Conservation (phyloP, 768 basidiomycete genomes). For the Suillus paluster region DNA sequence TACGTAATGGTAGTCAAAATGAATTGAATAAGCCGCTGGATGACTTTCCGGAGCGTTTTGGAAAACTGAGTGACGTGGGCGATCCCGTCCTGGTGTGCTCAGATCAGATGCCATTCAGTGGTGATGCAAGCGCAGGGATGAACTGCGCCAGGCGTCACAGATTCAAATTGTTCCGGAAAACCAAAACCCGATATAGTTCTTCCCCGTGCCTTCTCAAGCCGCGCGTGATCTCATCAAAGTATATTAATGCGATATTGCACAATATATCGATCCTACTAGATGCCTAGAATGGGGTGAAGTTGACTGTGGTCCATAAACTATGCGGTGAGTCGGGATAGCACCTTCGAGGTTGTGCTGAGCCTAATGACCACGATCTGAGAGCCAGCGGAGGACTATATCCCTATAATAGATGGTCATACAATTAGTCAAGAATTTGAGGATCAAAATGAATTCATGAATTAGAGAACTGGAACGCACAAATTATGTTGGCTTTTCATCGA, state of each 20-base stretch:
- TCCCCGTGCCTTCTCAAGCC: neutral
- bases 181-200: neutral
- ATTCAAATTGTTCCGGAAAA: neutral
- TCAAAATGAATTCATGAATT: neutral
- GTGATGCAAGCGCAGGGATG: too few species aligned
- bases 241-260: neutral
- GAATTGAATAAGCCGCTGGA: too few species aligned
- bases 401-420: constrained; percentile 36
- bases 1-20: too few species aligned
- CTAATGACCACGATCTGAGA: constrained; percentile 76
- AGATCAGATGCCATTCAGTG: too few species aligned
- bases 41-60: neutral
- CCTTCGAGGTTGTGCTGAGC: neutral
- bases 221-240: neutral
- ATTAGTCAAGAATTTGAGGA: constrained; percentile 4
- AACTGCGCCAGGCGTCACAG: neutral
- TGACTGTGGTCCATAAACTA: neutral
- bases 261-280: neutral
- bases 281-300: neutral
- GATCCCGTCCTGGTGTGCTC: too few species aligned
- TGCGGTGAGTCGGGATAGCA: constrained; percentile 7
- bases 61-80: too few species aligned
- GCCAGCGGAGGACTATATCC: constrained; percentile 90
- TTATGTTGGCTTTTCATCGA: constrained; percentile 98
- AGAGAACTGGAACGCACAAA: constrained; percentile 52